Conservation (phyloP, 1,284 basidiomycete species). For the Puccinia sorghi region DNA sequence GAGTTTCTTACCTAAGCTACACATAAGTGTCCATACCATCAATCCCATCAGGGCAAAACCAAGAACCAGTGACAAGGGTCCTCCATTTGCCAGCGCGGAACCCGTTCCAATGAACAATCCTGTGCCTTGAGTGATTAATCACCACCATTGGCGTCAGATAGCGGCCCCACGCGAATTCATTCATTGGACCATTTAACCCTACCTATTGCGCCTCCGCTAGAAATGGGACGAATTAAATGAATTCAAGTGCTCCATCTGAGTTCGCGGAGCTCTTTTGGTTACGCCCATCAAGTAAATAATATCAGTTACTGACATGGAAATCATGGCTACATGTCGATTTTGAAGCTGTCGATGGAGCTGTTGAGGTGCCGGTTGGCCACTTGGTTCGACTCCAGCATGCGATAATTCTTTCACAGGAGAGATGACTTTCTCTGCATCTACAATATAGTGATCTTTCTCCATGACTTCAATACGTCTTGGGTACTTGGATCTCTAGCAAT, state of each 20-base stretch:
- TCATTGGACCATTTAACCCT: not conserved
- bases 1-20: constrained; percentile 38
- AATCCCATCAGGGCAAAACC: constrained; percentile 42
- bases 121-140: constrained; percentile 22
- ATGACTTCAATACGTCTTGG: not conserved
- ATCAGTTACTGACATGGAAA: constrained; percentile 48
- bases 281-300: no score
- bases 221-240: not conserved
- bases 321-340: constrained; percentile 50
- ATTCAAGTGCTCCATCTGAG: no score
- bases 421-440: constrained; percentile 11
- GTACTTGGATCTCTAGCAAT: not conserved
- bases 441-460: not conserved
- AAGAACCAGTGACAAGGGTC: constrained; percentile 26
- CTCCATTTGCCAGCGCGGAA: constrained; percentile 42
- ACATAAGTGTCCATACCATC: constrained; percentile 48
- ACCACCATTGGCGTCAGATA: not conserved
- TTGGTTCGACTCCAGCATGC: not conserved
- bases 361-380: not conserved
- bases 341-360: constrained; percentile 47
- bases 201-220: constrained; percentile 49
- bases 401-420: constrained; percentile 1
- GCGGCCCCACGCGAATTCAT: not conserved
- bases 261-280: not conserved
- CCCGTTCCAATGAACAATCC: constrained; percentile 49